phyloP scores from a whole-genome alignment of 2,329 filamentous ascomycete species.

The Cladosporium sp. region DNA sequence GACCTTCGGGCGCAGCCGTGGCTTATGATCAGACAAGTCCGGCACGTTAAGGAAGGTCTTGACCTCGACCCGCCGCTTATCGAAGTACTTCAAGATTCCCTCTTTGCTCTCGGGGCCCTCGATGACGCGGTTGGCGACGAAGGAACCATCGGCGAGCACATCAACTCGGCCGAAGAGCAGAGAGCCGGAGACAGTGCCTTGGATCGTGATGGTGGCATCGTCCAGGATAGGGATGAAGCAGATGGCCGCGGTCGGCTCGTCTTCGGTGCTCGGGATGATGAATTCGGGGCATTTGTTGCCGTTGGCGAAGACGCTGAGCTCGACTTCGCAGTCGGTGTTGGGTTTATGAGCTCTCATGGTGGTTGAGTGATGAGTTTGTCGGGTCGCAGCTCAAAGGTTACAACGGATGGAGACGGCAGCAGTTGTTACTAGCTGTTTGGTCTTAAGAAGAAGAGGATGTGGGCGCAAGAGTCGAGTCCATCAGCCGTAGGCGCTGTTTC shows the following conservation, averaged over 20 bases:
- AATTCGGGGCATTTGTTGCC: slow-evolving; percentile 29
- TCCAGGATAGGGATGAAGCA: slow-evolving; percentile 33
- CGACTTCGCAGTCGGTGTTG: slow-evolving; percentile 29
- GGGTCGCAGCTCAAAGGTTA: too few species aligned
- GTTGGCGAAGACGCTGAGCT: slow-evolving; percentile 24
- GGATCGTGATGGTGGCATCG: slow-evolving; percentile 29
- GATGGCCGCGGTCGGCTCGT: slow-evolving; percentile 23
- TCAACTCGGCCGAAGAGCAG: slow-evolving; percentile 29
- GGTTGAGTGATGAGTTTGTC: too few species aligned
- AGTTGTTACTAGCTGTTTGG: too few species aligned
- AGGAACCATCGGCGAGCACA: slow-evolving; percentile 34
- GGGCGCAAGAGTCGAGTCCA: too few species aligned
- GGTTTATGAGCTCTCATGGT: slow-evolving; percentile 35
- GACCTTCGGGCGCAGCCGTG: slow-evolving; percentile 6
- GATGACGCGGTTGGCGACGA: slow-evolving; percentile 19
- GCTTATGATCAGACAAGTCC: background rate
- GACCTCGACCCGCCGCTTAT: slow-evolving; percentile 16
- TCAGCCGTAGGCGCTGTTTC: too few species aligned
- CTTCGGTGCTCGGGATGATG: slow-evolving; percentile 25
- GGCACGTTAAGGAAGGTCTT: slow-evolving; percentile 11
- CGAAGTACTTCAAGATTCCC: slow-evolving; percentile 11
- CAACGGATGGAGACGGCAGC: too few species aligned
- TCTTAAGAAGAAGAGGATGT: too few species aligned
- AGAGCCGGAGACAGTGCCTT: slow-evolving; percentile 28
- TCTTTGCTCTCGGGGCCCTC: slow-evolving; percentile 16